These are phyloP conservation scores for Colletotrichum australisinense DNA, from an alignment of 2,329 filamentous ascomycete species.

Conservation along the genomic window DNA sequence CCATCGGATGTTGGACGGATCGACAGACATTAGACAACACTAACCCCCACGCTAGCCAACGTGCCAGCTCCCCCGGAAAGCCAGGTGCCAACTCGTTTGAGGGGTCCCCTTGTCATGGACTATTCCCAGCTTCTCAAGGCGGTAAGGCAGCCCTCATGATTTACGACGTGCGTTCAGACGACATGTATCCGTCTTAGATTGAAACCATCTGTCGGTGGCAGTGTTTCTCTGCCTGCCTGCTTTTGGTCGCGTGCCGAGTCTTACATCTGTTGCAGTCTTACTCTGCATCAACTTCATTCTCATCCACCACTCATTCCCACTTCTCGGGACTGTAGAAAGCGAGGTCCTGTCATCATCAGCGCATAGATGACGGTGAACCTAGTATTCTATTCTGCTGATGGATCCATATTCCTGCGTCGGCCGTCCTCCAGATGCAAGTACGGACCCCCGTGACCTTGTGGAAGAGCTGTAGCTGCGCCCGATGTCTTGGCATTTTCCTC, in stretches of 20 bases:
- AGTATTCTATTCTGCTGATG: neutral
- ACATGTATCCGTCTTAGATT: neutral
- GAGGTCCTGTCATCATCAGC: conserved; percentile 6
- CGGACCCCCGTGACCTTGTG: conserved; percentile 17
- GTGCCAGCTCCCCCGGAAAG: neutral
- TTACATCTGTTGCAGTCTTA: neutral
- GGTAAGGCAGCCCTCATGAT: neutral
- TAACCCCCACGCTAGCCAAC: conserved; percentile 24
- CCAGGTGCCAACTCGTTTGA: neutral
- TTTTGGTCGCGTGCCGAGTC: neutral
- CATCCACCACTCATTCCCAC: neutral
- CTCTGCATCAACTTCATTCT: neutral
- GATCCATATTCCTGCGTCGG: neutral
- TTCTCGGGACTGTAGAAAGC: neutral
- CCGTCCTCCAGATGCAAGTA: neutral
- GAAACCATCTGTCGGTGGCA: neutral
- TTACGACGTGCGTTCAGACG: neutral
- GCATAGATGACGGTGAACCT: neutral
- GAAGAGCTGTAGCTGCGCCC: conserved; percentile 23
- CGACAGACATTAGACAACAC: neutral
- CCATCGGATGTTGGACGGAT: conserved; percentile 7
- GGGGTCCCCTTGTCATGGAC: neutral
- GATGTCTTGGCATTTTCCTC: conserved; percentile 5
- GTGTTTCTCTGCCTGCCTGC: neutral
- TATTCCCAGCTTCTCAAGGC: neutral